Evolutionary conservation across 2,329 filamentous ascomycete species (phyloP).

Genomic region (Phyllosticta ampelicida): DNA sequence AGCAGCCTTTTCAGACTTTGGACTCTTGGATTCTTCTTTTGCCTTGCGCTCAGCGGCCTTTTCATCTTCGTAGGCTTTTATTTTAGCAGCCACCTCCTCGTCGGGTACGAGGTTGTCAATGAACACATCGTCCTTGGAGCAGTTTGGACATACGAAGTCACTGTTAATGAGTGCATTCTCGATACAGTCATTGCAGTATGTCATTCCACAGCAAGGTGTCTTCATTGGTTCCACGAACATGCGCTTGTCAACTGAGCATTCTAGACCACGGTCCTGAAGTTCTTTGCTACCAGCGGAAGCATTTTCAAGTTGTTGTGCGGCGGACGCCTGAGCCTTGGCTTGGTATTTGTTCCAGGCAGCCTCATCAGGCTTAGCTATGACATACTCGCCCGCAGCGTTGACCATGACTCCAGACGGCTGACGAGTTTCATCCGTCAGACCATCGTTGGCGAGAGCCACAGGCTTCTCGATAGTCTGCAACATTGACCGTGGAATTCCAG

Average conservation of each 20-base stretch:
- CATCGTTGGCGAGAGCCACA: constrained; percentile 58
- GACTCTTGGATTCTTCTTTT: constrained; percentile 30
- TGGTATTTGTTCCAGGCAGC: constrained; percentile 96
- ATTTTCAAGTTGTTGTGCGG: constrained; percentile 63
- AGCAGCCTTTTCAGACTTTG: constrained; percentile 26
- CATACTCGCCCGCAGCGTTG: constrained; percentile 93
- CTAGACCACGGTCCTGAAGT: constrained; percentile 74
- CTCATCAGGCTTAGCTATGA: constrained; percentile 91
- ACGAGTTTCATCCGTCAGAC: constrained; percentile 68
- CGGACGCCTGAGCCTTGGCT: constrained; percentile 80
- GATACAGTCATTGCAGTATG: constrained; percentile 99
- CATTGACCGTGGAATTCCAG: constrained; percentile 91
- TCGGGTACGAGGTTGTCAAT: constrained; percentile 83
- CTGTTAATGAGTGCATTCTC: constrained; percentile 97
- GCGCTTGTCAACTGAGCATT: constrained; percentile 93
- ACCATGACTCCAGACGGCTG: constrained; percentile 89
- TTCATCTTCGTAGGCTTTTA: constrained; percentile 60
- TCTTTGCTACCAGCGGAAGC: constrained; percentile 72
- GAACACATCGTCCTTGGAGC: constrained; percentile 79
- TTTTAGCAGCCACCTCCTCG: constrained; percentile 65
- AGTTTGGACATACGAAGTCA: constrained; percentile 92
- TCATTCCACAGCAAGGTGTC: constrained; percentile 96
- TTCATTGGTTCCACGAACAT: constrained; percentile 98
- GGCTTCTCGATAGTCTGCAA: constrained; percentile 93
- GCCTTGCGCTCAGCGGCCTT: constrained; percentile 34